phyloP scores from a whole-genome alignment of 116 monocot genomes.

The Trichopus zeylanicus region DNA sequence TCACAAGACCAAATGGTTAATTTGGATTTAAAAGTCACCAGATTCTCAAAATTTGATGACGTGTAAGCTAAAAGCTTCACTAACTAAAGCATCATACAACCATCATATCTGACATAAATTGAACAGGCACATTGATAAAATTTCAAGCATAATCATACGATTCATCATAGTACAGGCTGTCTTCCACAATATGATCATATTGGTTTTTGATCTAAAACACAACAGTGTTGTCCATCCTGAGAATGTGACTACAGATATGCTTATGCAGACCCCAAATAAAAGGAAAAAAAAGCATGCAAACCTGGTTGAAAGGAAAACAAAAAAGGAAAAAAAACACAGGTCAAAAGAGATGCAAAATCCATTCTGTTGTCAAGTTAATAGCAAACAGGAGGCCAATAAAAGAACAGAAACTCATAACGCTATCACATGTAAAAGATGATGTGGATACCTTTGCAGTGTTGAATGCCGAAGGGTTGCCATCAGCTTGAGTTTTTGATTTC shows the following conservation, averaged over 20 bases:
- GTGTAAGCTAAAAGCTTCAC: no score
- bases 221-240: not conserved
- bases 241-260: not conserved
- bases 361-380: not conserved
- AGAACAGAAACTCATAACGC: not conserved
- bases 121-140: no score
- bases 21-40: not conserved
- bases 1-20: not conserved
- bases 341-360: not conserved
- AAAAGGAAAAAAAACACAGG: not conserved
- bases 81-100: no score
- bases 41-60: no score
- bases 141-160: not conserved
- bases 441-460: constrained; percentile 20
- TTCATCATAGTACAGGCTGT: not conserved
- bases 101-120: no score
- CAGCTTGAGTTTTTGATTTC: constrained; percentile 21
- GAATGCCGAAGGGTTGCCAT: constrained; percentile 1
- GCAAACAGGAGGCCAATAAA: not conserved
- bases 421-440: not conserved
- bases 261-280: not conserved
- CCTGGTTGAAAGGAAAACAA: no score
- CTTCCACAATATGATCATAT: no score
- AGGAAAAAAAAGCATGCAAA: not conserved
- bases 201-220: not conserved